phyloP scores from a whole-genome alignment of 176 grass and related monocot species.

The Triticum timopheevii region DNA sequence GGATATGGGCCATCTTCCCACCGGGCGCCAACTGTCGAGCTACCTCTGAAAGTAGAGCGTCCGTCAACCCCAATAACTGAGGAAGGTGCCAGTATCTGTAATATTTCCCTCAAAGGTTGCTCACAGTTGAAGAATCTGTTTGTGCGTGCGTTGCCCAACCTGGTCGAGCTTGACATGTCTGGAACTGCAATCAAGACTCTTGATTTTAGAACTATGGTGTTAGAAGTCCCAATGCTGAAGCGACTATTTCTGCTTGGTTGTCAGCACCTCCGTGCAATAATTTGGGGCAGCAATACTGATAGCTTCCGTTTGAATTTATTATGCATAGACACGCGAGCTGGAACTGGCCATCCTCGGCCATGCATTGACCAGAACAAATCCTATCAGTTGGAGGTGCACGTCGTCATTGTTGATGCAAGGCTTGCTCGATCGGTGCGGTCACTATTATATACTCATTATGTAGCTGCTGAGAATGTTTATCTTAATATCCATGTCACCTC shows the following conservation, averaged over 20 bases:
- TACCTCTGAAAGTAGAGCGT: no score
- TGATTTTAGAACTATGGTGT: not conserved
- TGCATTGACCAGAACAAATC: not conserved
- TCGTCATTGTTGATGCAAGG: not conserved
- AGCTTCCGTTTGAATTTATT: not conserved
- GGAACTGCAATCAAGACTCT: not conserved
- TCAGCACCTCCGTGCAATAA: not conserved
- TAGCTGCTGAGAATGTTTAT: not conserved
- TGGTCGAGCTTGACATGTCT: constrained; percentile 5
- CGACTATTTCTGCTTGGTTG: not conserved
- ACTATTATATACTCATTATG: rapidly evolving
- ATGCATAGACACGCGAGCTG: not conserved
- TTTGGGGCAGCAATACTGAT: not conserved
- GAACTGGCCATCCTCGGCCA: not conserved
- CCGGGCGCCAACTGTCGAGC: no score
- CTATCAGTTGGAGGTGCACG: not conserved
- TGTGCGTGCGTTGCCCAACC: not conserved
- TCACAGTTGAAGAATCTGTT: not conserved
- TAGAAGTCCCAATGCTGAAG: not conserved
- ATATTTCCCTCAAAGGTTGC: constrained; percentile 2
- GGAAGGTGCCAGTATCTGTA: not conserved
- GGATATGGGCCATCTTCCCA: not conserved
- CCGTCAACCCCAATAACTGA: no score
- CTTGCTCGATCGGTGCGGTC: not conserved
- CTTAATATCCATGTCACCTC: not conserved